Conservation (phyloP, 2,329 filamentous ascomycete genomes). For the Teratosphaeria viscida region DNA sequence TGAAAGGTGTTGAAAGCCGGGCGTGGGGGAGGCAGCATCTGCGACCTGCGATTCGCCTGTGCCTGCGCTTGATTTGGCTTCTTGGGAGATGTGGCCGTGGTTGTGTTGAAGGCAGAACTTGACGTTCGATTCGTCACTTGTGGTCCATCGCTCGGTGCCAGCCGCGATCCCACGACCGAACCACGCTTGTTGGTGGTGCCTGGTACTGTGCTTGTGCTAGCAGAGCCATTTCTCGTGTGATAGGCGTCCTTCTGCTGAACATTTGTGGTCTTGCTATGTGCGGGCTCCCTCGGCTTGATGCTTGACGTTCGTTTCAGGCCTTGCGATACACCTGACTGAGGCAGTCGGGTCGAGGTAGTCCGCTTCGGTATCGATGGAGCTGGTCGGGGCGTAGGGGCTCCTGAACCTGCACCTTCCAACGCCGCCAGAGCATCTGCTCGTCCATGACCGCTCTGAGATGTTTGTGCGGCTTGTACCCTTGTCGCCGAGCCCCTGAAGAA, state of each 20-base stretch:
- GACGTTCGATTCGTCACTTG: conserved; percentile 2
- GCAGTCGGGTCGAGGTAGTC: conserved; percentile 13
- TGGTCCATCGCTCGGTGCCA: conserved; percentile 9
- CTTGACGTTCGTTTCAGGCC: conserved; percentile 8
- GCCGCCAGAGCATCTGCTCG: conserved; percentile 9
- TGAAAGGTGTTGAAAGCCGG: conserved; percentile 54
- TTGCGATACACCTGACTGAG: conserved; percentile 9
- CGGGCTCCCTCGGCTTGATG: conserved; percentile 3
- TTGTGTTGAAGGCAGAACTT: conserved; percentile 5
- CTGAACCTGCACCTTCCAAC: conserved; percentile 2
- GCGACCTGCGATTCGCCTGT: conserved; percentile 10
- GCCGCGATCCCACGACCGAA: conserved; percentile 10
- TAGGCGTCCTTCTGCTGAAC: not conserved
- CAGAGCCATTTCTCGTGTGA: conserved; percentile 3
- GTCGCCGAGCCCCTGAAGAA: conserved; percentile 8
- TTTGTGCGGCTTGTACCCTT: conserved; percentile 8
- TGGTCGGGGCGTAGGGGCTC: not conserved
- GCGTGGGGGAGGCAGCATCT: conserved; percentile 25
- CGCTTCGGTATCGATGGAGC: conserved; percentile 8
- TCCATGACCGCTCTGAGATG: not conserved
- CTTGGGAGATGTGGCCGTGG: conserved; percentile 1
- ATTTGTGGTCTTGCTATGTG: conserved; percentile 7
- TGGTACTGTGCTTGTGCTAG: not conserved
- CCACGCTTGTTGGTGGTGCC: conserved; percentile 14
- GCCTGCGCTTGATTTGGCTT: not conserved